A percentile compares a stretch with the other conserved stretches of the same genome.
Conservation (phyloP, 768 basidiomycete species). For the Hydnum rufescens region DNA sequence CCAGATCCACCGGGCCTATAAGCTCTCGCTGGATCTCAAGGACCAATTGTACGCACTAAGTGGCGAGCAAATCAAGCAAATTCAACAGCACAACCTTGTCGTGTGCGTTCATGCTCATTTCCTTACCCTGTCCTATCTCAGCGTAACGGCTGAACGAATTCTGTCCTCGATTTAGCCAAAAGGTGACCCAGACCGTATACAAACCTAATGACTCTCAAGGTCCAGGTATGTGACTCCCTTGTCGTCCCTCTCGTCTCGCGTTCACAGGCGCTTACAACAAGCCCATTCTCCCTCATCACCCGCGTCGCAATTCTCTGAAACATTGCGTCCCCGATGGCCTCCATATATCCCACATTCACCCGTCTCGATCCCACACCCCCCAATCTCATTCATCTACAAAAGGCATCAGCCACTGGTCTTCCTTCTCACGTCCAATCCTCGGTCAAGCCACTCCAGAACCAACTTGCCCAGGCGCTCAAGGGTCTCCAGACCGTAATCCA, state of each 20-base stretch:
- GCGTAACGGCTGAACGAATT: neutral
- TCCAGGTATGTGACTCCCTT: slow-evolving; percentile 22
- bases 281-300: neutral
- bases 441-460: neutral
- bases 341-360: no score
- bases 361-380: no score
- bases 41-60: slow-evolving; percentile 47
- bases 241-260: neutral
- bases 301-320: no score
- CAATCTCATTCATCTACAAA: neutral
- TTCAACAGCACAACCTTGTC: slow-evolving; percentile 43
- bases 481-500: neutral
- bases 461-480: neutral
- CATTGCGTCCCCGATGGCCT: neutral
- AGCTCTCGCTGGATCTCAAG: slow-evolving; percentile 41
- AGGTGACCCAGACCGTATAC: slow-evolving; percentile 46
- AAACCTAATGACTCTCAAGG: slow-evolving; percentile 38
- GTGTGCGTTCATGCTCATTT: slow-evolving; percentile 30
- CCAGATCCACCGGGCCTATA: slow-evolving; percentile 61
- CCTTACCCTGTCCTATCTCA: no score
- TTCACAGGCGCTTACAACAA: no score
- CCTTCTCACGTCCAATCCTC: neutral
- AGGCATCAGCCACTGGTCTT: neutral
- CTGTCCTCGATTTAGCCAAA: slow-evolving; percentile 30
- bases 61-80: slow-evolving; percentile 47